These are phyloP conservation scores for Articulospora tetracladia DNA, from an alignment of 495 filamentous ascomycete genomes.

Conservation along the genomic window DNA sequence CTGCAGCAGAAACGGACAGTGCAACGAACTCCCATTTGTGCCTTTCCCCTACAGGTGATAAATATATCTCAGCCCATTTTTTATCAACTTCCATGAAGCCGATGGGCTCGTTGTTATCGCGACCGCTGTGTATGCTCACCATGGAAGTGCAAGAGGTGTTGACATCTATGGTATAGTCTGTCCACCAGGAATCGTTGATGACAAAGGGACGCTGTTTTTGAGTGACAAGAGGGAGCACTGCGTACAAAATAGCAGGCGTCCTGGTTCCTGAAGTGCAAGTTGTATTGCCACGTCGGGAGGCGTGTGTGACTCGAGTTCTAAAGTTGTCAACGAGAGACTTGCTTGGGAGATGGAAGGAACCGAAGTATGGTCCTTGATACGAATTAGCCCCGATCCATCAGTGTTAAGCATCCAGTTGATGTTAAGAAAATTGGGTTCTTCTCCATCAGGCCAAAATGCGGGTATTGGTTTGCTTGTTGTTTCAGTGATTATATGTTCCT, in stretches of 20 bases:
- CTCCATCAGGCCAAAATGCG: conserved; percentile 1
- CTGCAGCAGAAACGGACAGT: not conserved
- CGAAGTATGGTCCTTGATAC: not conserved
- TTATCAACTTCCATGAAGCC: conserved; percentile 8
- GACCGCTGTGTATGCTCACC: not conserved
- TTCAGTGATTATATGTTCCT: not conserved
- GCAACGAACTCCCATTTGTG: conserved; percentile 3
- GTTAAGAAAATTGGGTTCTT: not conserved
- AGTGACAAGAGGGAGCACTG: not conserved
- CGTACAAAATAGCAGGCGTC: not conserved
- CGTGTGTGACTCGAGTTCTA: not conserved
- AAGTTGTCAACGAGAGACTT: not conserved
- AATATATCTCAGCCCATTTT: not conserved
- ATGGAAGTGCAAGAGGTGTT: not conserved
- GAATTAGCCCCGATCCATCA: not conserved
- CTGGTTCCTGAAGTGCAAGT: not conserved
- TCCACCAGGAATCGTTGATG: conserved; percentile 4
- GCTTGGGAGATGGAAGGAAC: not conserved
- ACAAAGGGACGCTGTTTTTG: conserved; percentile 2
- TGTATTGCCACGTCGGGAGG: not conserved
- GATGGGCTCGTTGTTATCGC: not conserved
- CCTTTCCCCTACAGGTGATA: not conserved
- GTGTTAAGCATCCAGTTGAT: not conserved
- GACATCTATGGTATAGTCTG: conserved; percentile 4
- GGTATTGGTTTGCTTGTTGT: not conserved